These are phyloP conservation scores for Calvatia gigantea DNA, from an alignment of 768 basidiomycete genomes.

Conservation along the genomic window DNA sequence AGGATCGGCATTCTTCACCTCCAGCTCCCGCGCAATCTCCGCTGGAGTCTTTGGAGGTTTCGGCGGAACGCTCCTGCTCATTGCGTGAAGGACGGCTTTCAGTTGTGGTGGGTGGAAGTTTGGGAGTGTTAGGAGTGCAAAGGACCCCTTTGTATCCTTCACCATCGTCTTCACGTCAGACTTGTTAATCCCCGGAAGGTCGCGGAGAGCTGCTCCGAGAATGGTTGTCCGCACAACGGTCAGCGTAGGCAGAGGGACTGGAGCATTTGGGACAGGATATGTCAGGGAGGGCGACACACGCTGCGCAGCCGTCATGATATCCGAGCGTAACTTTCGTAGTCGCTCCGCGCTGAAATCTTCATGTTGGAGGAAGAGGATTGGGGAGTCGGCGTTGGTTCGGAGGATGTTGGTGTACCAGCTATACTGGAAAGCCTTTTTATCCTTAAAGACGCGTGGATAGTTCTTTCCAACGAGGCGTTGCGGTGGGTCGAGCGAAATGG, in stretches of 20 bases:
- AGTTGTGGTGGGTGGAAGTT: slow-evolving; percentile 72
- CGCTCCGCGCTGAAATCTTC: slow-evolving; percentile 68
- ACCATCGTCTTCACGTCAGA: slow-evolving; percentile 50
- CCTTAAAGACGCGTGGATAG: slow-evolving; percentile 64
- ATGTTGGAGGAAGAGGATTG: slow-evolving; percentile 79
- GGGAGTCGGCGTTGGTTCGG: slow-evolving; percentile 46
- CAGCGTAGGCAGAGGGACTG: slow-evolving; percentile 46
- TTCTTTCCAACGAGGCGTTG: slow-evolving; percentile 49
- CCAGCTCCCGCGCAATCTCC: slow-evolving; percentile 44
- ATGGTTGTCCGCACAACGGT: slow-evolving; percentile 75
- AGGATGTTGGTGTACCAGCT: slow-evolving; percentile 77
- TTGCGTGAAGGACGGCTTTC: slow-evolving; percentile 57
- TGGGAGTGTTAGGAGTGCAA: slow-evolving; percentile 64
- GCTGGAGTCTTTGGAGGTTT: slow-evolving; percentile 50
- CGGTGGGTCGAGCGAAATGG: slow-evolving; percentile 52
- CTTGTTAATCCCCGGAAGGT: slow-evolving; percentile 49
- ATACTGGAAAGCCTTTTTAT: slow-evolving; percentile 80
- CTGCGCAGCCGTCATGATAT: slow-evolving; percentile 56
- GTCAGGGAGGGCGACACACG: slow-evolving; percentile 39
- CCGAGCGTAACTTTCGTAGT: slow-evolving; percentile 63
- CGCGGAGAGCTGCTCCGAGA: slow-evolving; percentile 73
- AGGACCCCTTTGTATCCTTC: slow-evolving; percentile 51
- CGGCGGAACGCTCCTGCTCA: slow-evolving; percentile 64
- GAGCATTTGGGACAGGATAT: slow-evolving; percentile 25
- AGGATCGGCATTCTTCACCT: slow-evolving; percentile 59